A percentile compares a stretch with the other conserved stretches of the same genome.
These are phyloP conservation scores for Daldinia sp. DNA, from an alignment of 2,329 filamentous ascomycete genomes.

Conservation along the genomic window DNA sequence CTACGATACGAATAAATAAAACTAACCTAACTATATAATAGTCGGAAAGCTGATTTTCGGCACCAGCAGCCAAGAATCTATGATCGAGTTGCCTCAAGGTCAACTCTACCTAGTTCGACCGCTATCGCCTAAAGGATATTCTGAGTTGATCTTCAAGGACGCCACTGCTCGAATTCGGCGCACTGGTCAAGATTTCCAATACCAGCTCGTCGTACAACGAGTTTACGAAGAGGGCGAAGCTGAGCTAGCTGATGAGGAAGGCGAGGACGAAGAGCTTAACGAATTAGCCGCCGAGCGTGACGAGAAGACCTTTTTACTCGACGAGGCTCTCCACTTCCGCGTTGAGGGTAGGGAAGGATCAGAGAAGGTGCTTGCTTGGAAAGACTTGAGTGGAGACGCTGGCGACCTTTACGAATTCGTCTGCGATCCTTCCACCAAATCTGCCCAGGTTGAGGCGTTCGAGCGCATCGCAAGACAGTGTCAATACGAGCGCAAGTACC, in stretches of 20 bases:
- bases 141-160: conserved; percentile 99
- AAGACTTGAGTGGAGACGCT: conserved; percentile 90
- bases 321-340: conserved; percentile 89
- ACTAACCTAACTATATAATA: conserved; percentile 53
- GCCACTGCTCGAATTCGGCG: conserved; percentile 90
- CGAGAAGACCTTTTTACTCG: conserved; percentile 97
- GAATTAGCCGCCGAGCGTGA: conserved; percentile 84
- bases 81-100: conserved; percentile 94
- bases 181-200: conserved; percentile 95
- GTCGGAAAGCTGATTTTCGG: conserved; percentile 96
- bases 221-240: conserved; percentile 98
- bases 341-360: conserved; percentile 83
- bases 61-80: conserved; percentile 84
- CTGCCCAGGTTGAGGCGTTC: conserved; percentile 82
- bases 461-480: conserved; percentile 87
- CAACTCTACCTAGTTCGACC: conserved; percentile 98
- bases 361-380: conserved; percentile 92
- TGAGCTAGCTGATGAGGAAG: conserved; percentile 90
- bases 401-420: conserved; percentile 99
- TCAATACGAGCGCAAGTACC: conserved; percentile 97
- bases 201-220: conserved; percentile 94
- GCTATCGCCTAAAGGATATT: conserved; percentile 95
- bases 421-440: conserved; percentile 79
- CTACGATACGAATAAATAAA: not conserved
- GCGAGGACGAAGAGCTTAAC: conserved; percentile 81